These are phyloP conservation scores for Penicillium sp. DNA, from an alignment of 2,329 filamentous ascomycete species.

Conservation along the genomic window DNA sequence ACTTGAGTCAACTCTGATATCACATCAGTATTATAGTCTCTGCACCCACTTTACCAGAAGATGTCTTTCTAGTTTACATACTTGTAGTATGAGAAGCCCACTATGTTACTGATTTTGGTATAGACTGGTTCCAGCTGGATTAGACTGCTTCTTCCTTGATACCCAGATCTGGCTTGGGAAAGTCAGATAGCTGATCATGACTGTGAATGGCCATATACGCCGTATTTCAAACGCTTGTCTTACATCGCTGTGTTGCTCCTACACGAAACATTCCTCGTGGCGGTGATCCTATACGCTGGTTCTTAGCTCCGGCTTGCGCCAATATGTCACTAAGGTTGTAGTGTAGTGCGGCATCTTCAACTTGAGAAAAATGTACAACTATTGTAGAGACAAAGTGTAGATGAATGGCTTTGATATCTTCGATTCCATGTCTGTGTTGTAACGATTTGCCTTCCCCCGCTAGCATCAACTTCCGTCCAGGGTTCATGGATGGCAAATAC, in stretches of 20 bases:
- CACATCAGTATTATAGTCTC: slow-evolving; percentile 1
- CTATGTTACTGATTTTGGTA: not conserved
- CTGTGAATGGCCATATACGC: not conserved
- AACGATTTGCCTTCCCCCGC: not conserved
- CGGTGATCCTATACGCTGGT: not conserved
- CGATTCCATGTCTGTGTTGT: not conserved
- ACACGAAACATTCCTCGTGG: not conserved
- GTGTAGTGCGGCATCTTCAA: not conserved
- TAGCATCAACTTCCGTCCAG: not conserved
- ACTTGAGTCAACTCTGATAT: slow-evolving; percentile 6
- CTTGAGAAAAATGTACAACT: not conserved
- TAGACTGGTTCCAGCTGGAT: not conserved
- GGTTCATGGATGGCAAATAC: slow-evolving; percentile 1
- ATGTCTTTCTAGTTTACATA: not conserved
- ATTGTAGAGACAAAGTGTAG: not conserved
- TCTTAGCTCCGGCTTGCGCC: not conserved
- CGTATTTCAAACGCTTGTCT: not conserved
- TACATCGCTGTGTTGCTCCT: not conserved
- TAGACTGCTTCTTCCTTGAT: not conserved
- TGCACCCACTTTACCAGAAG: not conserved
- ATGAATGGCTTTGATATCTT: not conserved
- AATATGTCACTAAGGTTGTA: not conserved
- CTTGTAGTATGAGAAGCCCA: no score
- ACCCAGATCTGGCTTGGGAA: not conserved
- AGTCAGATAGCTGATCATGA: not conserved